Base-by-base conservation (phyloP, 2,329 filamentous ascomycete genomes). In the Lecanosticta acicola region DNA sequence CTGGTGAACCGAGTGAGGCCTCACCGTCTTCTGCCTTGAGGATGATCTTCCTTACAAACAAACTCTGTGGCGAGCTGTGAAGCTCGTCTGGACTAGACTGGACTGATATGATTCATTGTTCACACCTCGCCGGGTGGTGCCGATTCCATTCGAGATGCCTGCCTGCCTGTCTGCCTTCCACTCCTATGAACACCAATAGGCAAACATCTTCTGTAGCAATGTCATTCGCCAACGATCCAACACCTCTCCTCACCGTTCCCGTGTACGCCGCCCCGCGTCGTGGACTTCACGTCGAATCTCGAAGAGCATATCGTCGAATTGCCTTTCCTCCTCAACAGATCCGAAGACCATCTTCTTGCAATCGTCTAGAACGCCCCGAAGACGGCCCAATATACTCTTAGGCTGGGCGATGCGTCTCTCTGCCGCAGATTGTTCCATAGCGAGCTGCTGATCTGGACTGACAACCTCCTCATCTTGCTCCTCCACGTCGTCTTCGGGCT, bases 221-320 rank as follows among this genome's bases (percentile, higher is more conserved):
- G 24, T 29, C 24, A 29, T 29, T 5, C n/a, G 5, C 24, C 24
- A 29, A 7, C 24, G 24, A 5, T 29, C 24, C 24, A 29, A 29
- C 11, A 29, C 24, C 24, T 29, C 11, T 11, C 24, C 18, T 45
- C 38, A 45, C 26, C 37, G 24, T 20, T 37, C 32, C 35, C 39
- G 39, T 9, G 32, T 37, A 4, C 45, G 37, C 19, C 44, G 16
- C 3, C 45, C 81, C 13, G 86, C 87, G 45, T 83, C 79, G 63
- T 85, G 85, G 41, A 90, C 74, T 63, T 85, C 81, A 52, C 78
- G 75, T 64, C 85, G 83, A 54, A 91, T 79, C 63, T 91, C 84
- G 71, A 90, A 87, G 61, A 93, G 74, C 57, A 87, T 70, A 61
- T 90, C 84, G 60, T 93, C 87, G 54, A 93, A 75, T 61, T 83